A percentile compares a stretch with the other conserved stretches of the same genome.
These are phyloP conservation scores for Phytophthora constricta DNA, from an alignment of 352 stramenopile species.

Conservation along the genomic window DNA sequence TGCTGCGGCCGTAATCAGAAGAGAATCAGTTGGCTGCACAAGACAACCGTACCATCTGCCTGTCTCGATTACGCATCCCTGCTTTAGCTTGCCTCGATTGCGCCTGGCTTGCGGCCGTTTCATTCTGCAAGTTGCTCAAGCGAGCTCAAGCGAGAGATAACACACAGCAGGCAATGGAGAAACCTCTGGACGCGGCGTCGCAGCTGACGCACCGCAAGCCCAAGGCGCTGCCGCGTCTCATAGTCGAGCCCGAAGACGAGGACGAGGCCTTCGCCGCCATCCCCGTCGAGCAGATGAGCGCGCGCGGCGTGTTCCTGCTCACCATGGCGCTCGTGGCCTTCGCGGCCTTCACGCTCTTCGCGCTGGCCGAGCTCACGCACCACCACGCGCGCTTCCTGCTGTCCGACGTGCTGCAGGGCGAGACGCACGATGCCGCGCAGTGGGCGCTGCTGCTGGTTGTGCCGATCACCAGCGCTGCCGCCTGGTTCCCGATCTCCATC, in stretches of 20 bases:
- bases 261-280: slow-evolving; percentile 33
- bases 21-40: background rate
- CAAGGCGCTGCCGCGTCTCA: slow-evolving; percentile 20
- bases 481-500: slow-evolving; percentile 66
- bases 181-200: background rate
- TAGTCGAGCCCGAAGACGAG: slow-evolving; percentile 28
- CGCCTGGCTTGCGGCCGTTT: background rate
- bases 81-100: background rate
- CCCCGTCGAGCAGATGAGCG: slow-evolving; percentile 47
- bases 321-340: slow-evolving; percentile 63
- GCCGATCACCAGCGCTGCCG: slow-evolving; percentile 62
- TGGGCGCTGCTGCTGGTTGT: slow-evolving; percentile 56
- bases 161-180: slow-evolving; percentile 11
- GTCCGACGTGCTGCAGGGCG: slow-evolving; percentile 36
- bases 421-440: slow-evolving; percentile 47
- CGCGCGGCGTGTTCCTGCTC: slow-evolving; percentile 63
- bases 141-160: background rate
- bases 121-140: slow-evolving; percentile 23
- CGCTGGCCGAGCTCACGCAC: slow-evolving; percentile 57
- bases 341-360: slow-evolving; percentile 69
- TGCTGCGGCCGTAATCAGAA: background rate
- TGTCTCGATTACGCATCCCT: slow-evolving; percentile 14
- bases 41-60: background rate
- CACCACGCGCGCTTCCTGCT: slow-evolving; percentile 49
- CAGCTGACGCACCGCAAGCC: slow-evolving; percentile 27